Evolutionary conservation across 2,329 filamentous ascomycete genomes (phyloP).

Genomic region (Metarhizium album): DNA sequence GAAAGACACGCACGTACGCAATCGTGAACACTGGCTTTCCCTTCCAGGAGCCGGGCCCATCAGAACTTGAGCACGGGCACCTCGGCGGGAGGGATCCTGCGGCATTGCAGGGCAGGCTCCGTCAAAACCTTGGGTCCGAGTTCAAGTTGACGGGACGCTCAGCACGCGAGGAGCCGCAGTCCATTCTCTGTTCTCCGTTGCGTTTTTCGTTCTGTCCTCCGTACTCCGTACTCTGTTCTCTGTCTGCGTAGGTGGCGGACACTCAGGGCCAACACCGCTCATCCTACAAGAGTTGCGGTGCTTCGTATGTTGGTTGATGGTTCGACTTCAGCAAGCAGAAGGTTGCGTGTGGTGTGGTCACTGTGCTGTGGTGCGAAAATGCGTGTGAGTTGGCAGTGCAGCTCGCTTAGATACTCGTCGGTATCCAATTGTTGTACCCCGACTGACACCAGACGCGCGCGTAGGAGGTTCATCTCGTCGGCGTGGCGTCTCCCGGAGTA

Average conservation of each 20-base stretch:
- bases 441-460: conserved; percentile 20
- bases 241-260: neutral
- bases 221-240: neutral
- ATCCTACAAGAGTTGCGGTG: neutral
- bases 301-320: neutral
- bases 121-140: neutral
- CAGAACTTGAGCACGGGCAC: neutral
- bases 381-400: conserved; percentile 18
- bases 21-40: neutral
- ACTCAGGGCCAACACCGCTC: neutral
- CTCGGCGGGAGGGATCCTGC: neutral
- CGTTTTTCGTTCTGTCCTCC: neutral
- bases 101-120: neutral
- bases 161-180: neutral
- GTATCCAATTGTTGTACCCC: conserved; percentile 18
- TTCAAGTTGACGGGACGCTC: neutral
- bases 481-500: conserved; percentile 13
- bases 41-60: neutral
- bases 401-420: conserved; percentile 19
- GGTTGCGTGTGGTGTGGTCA: neutral
- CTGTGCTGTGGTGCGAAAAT: neutral
- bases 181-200: neutral
- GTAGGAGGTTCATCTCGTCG: conserved; percentile 11
- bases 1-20: neutral
- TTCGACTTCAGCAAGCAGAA: neutral